Conservation (phyloP, 306 rosid genomes). For the Geum urbanum region DNA sequence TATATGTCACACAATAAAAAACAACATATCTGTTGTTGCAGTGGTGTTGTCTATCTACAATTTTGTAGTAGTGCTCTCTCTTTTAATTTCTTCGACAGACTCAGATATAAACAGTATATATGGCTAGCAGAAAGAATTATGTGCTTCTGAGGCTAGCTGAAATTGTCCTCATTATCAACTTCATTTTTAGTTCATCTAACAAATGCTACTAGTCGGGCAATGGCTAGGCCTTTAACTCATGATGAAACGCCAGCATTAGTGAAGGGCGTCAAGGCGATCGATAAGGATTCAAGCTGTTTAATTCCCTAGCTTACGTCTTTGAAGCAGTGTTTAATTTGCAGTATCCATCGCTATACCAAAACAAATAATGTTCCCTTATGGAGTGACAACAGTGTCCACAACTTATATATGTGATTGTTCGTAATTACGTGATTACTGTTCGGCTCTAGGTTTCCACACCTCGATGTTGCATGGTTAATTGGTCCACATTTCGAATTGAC, state of each 20-base stretch:
- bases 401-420: too few relatives aligned
- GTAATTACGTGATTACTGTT: not conserved
- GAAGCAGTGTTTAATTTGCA: not conserved
- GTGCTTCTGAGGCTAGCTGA: not conserved
- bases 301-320: not conserved
- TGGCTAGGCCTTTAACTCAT: not conserved
- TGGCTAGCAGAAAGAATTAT: not conserved
- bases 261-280: not conserved
- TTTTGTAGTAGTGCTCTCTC: too few relatives aligned
- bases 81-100: not conserved
- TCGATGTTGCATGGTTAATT: not conserved
- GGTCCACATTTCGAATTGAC: not conserved
- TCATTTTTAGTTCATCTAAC: not conserved
- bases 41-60: too few relatives aligned
- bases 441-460: not conserved
- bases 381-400: too few relatives aligned
- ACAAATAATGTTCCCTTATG: not conserved
- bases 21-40: too few relatives aligned
- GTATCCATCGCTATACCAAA: not conserved
- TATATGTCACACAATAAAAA: too few relatives aligned
- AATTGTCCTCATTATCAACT: not conserved
- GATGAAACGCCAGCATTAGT: not conserved
- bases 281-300: not conserved
- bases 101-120: not conserved
- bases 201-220: not conserved